Evolutionary conservation across 176 grass and related monocot genomes (phyloP).

Genomic region (Rhipidocladum racemiflorum): DNA sequence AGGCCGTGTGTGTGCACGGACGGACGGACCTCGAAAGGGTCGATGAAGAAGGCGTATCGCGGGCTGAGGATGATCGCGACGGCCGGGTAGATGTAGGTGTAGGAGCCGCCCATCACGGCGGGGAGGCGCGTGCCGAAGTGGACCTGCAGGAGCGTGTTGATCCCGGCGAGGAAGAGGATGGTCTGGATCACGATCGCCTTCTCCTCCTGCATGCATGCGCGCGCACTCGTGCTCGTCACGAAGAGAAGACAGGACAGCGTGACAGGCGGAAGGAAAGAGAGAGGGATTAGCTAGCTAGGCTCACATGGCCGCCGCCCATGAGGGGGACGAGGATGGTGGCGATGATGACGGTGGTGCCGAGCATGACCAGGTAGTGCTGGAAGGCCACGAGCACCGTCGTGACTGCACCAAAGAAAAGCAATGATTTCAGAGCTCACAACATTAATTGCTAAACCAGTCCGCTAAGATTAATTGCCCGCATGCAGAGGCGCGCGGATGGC

Average conservation of each 20-base stretch:
- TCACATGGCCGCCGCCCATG: constrained; percentile 89
- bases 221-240: background rate
- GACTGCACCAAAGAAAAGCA: constrained; percentile 28
- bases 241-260: background rate
- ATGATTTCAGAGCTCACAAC: background rate
- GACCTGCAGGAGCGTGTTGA: constrained; percentile 89
- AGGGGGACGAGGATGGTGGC: constrained; percentile 82
- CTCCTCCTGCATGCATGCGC: constrained; percentile 51
- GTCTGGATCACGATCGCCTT: constrained; percentile 95
- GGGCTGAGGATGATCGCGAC: constrained; percentile 77
- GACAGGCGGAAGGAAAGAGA: background rate
- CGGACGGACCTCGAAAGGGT: constrained; percentile 64
- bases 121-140: constrained; percentile 77
- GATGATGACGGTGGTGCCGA: constrained; percentile 87
- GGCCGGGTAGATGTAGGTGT: constrained; percentile 67
- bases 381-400: constrained; percentile 63
- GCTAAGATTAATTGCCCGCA: background rate
- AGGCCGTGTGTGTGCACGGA: constrained; percentile 10
- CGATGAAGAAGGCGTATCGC: constrained; percentile 56
- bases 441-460: background rate
- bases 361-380: constrained; percentile 98
- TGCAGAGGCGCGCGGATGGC: background rate
- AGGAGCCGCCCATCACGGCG: constrained; percentile 75
- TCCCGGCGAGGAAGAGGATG: constrained; percentile 79
- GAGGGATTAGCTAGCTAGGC: background rate